These are phyloP conservation scores for Phalaenopsis equestris DNA, from an alignment of 106 monocot species.

Conservation along the genomic window DNA sequence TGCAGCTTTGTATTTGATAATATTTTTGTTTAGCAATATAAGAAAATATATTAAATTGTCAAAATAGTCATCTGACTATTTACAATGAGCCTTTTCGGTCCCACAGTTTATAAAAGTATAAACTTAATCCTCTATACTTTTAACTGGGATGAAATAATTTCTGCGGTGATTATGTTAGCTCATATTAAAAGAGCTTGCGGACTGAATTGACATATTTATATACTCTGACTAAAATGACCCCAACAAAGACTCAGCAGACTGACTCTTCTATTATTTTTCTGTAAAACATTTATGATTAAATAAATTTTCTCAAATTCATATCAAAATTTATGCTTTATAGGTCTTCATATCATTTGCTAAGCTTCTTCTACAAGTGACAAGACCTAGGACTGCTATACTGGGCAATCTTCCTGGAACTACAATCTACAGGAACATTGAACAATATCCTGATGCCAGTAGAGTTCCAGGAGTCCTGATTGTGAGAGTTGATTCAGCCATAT, in stretches of 20 bases:
- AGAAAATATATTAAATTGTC: too few relatives aligned
- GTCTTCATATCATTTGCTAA: constrained; percentile 55
- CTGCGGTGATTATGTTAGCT: too few relatives aligned
- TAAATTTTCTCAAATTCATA: not conserved
- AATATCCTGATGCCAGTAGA: constrained; percentile 47
- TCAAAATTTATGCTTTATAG: constrained; percentile 11
- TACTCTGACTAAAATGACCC: too few relatives aligned
- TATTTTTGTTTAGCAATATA: not conserved
- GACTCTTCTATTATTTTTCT: too few relatives aligned
- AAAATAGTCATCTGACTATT: too few relatives aligned
- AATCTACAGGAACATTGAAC: constrained; percentile 52
- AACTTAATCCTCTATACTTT: too few relatives aligned
- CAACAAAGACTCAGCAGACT: too few relatives aligned
- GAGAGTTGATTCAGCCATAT: constrained; percentile 66
- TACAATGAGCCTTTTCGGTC: too few relatives aligned
- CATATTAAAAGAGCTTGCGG: too few relatives aligned
- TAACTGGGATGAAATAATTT: too few relatives aligned
- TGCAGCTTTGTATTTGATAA: not conserved
- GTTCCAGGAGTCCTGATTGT: constrained; percentile 41
- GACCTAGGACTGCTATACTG: constrained; percentile 48
- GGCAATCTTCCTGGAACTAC: constrained; percentile 51
- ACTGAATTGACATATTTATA: too few relatives aligned
- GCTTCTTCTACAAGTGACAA: constrained; percentile 58
- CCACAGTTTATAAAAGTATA: too few relatives aligned
- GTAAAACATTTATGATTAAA: not conserved